phyloP scores from a whole-genome alignment of 78 protist species.

The Dictyostelium discoideum region DNA sequence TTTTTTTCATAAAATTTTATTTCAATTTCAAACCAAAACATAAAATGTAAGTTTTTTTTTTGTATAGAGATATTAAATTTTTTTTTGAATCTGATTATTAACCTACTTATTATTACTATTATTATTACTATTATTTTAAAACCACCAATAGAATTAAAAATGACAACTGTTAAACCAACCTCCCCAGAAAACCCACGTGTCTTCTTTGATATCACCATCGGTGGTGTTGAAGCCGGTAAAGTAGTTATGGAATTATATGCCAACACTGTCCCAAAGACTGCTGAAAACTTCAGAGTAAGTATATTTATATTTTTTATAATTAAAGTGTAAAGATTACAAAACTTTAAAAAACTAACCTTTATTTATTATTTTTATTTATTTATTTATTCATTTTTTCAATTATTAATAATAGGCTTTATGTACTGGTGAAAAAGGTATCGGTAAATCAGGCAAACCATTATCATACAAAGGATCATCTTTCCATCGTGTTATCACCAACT shows the following conservation, averaged over 20 bases:
- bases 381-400: neutral
- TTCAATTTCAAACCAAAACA: neutral
- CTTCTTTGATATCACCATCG: slow-evolving; percentile 33
- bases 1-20: too few relatives aligned
- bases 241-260: slow-evolving; percentile 73
- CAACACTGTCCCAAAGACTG: slow-evolving; percentile 90
- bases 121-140: too few relatives aligned
- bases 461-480: slow-evolving; percentile 91
- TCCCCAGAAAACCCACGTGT: slow-evolving; percentile 18
- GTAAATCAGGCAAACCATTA: slow-evolving; percentile 88
- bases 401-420: slow-evolving; percentile 67
- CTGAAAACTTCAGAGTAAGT: slow-evolving; percentile 88
- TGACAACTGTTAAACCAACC: neutral
- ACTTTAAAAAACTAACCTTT: neutral
- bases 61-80: too few relatives aligned
- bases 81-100: too few relatives aligned
- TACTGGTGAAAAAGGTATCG: slow-evolving; percentile 90
- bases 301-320: too few relatives aligned
- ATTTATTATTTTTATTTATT: neutral
- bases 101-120: too few relatives aligned
- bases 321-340: too few relatives aligned
- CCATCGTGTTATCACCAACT: slow-evolving; percentile 93
- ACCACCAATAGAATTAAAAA: neutral
- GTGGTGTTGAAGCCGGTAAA: slow-evolving; percentile 40
- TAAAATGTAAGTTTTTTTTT: neutral